Conservation (phyloP, 768 basidiomycete species). For the Hypholoma fasciculare region DNA sequence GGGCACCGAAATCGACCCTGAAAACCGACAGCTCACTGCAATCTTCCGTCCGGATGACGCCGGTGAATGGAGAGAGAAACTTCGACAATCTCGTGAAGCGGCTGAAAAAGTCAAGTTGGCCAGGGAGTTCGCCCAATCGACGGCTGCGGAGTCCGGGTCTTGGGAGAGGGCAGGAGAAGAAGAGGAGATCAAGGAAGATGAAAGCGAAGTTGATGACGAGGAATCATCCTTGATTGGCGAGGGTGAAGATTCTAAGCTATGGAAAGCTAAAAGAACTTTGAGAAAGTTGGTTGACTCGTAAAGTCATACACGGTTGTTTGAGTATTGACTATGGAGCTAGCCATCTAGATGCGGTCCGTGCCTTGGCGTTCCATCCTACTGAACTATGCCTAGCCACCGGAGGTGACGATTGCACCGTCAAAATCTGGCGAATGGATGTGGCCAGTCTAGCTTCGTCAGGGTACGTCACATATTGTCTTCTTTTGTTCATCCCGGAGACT, state of each 20-base stretch:
- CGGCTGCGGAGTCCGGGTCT: conserved; percentile 32
- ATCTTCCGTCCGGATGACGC: conserved; percentile 88
- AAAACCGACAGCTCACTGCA: conserved; percentile 63
- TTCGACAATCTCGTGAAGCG: conserved; percentile 65
- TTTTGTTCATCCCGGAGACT: conserved; percentile 11
- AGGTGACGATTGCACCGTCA: conserved; percentile 94
- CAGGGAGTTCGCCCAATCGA: conserved; percentile 35
- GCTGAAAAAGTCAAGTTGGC: conserved; percentile 50
- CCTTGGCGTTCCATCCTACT: conserved; percentile 85
- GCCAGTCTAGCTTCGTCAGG: conserved; percentile 70
- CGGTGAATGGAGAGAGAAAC: conserved; percentile 83
- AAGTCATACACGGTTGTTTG: conserved; percentile 10
- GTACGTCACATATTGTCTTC: conserved; percentile 46
- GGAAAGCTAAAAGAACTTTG: conserved; percentile 85
- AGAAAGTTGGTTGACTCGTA: conserved; percentile 69
- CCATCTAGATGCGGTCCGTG: conserved; percentile 91
- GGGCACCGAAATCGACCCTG: conserved; percentile 42
- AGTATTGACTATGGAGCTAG: conserved; percentile 38
- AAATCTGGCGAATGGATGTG: conserved; percentile 92
- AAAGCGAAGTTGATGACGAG: conserved; percentile 64
- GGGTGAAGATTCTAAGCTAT: conserved; percentile 69
- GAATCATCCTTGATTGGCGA: conserved; percentile 66
- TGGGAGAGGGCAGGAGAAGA: conserved; percentile 64
- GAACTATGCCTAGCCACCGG: conserved; percentile 89
- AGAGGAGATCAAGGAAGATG: conserved; percentile 71